Conservation (phyloP, 1,139 yeast species). For the Yamadazyma epiphylla region DNA sequence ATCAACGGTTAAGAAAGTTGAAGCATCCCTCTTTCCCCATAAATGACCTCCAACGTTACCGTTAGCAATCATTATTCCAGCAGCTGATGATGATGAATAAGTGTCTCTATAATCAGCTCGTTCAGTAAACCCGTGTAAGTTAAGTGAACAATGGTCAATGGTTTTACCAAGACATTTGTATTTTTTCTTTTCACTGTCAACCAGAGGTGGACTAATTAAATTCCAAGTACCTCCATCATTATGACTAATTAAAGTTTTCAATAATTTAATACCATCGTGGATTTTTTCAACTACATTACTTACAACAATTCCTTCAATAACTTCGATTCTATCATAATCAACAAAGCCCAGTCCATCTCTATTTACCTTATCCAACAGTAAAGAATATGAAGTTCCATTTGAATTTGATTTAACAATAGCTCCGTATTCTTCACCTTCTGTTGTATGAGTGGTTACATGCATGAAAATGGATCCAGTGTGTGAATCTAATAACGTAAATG, state of each 20-base stretch:
- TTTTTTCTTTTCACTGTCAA: conserved; percentile 58
- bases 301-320: conserved; percentile 83
- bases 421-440: conserved; percentile 61
- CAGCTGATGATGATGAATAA: conserved; percentile 82
- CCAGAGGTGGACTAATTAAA: conserved; percentile 61
- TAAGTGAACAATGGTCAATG: conserved; percentile 65
- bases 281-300: conserved; percentile 62
- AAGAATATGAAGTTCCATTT: conserved; percentile 91
- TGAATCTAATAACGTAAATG: conserved; percentile 82
- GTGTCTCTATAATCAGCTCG: conserved; percentile 81
- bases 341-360: conserved; percentile 72
- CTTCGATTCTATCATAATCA: conserved; percentile 83
- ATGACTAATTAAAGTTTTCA: conserved; percentile 74
- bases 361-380: conserved; percentile 70
- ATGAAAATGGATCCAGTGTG: conserved; percentile 71
- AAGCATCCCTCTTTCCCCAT: conserved; percentile 43
- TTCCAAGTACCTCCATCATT: conserved; percentile 94
- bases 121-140: conserved; percentile 90
- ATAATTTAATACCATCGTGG: conserved; percentile 19
- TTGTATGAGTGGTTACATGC: conserved; percentile 70
- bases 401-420: conserved; percentile 85
- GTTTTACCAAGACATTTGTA: conserved; percentile 52
- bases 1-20: conserved; percentile 77
- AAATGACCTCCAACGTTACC: conserved; percentile 84
- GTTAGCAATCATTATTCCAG: conserved; percentile 79